Evolutionary conservation across 2,329 filamentous ascomycete genomes (phyloP).

Genomic region (Bipolaris oryzae): DNA sequence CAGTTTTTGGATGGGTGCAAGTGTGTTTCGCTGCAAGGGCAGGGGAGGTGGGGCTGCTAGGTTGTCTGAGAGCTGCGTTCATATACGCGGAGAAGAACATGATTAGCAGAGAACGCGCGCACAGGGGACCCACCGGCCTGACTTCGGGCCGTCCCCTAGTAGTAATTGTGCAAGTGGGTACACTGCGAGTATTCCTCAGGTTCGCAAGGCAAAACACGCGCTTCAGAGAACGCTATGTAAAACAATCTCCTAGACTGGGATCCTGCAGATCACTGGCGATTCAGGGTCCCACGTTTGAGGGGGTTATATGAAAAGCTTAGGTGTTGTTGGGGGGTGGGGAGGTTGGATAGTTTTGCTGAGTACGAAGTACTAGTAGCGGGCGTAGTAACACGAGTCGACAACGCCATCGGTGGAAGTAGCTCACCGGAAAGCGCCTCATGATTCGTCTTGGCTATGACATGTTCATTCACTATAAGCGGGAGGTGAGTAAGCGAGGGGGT

Average conservation of each 20-base stretch:
- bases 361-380: neutral
- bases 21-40: neutral
- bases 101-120: too few relatives aligned
- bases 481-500: neutral
- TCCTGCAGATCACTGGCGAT: neutral
- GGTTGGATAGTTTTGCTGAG: too few relatives aligned
- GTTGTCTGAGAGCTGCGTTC: neutral
- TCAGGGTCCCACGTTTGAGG: too few relatives aligned
- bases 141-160: neutral
- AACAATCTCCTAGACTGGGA: neutral
- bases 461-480: neutral
- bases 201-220: neutral
- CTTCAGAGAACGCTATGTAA: neutral
- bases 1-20: neutral
- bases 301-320: too few relatives aligned
- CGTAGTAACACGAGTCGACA: neutral
- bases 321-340: too few relatives aligned
- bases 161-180: neutral
- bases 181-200: neutral
- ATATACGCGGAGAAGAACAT: neutral
- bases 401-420: neutral
- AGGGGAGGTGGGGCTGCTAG: neutral
- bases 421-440: neutral
- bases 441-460: neutral
- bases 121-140: neutral